phyloP scores from a whole-genome alignment of 768 basidiomycete genomes.

The Amanita inopinata region DNA sequence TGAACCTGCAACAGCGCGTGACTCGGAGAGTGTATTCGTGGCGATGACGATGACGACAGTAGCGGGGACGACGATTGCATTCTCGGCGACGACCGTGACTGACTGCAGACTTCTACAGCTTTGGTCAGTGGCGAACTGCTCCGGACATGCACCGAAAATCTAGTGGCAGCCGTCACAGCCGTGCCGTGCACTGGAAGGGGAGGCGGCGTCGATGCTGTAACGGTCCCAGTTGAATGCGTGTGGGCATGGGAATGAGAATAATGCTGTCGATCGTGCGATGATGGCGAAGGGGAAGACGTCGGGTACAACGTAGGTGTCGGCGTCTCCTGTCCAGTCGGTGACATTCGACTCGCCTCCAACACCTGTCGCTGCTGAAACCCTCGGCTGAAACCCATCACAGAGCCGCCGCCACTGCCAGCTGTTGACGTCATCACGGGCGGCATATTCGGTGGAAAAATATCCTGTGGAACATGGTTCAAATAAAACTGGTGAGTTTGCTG shows the following conservation, averaged over 20 bases:
- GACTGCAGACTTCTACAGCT: not conserved
- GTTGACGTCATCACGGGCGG: conserved; percentile 30
- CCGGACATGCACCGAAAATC: conserved; percentile 12
- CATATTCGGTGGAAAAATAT: conserved; percentile 33
- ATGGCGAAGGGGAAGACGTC: not conserved
- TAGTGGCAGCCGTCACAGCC: conserved; percentile 17
- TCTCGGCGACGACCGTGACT: conserved; percentile 21
- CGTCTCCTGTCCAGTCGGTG: conserved; percentile 28
- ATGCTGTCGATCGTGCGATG: not conserved
- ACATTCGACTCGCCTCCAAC: conserved; percentile 1
- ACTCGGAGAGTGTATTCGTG: not conserved
- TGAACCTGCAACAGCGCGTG: not conserved
- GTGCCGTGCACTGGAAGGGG: too few species aligned
- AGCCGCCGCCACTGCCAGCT: conserved; percentile 18
- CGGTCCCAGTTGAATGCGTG: conserved; percentile 35
- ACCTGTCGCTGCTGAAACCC: not conserved
- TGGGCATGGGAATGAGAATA: conserved; percentile 10
- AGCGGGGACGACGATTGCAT: not conserved
- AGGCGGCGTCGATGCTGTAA: conserved; percentile 34
- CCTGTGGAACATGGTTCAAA: conserved; percentile 24
- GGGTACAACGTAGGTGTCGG: conserved; percentile 29
- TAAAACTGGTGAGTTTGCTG: conserved; percentile 12
- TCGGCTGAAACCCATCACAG: conserved; percentile 14
- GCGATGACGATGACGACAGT: conserved; percentile 2
- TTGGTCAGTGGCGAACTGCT: conserved; percentile 10